Evolutionary conservation across 2,329 filamentous ascomycete species (phyloP).

Genomic region (Tricladium varicosporioides): DNA sequence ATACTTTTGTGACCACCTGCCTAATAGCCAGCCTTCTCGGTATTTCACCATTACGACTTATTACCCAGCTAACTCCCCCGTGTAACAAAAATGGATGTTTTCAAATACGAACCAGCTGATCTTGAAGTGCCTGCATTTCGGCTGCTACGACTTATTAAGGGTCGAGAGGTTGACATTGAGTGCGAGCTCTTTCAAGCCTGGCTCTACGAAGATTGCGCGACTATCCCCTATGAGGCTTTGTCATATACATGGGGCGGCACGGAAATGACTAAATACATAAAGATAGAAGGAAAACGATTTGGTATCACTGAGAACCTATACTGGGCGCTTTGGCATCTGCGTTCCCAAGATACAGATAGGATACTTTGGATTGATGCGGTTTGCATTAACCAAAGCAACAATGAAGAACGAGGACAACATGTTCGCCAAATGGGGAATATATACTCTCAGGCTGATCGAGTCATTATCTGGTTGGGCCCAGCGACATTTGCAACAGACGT

Average conservation of each 20-base stretch:
- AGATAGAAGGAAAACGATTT: slow-evolving; percentile 4
- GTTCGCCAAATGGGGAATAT: slow-evolving; percentile 25
- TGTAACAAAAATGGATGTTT: no score
- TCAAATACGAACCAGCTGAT: no score
- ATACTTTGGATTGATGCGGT: slow-evolving; percentile 6
- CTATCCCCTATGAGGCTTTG: slow-evolving; percentile 15
- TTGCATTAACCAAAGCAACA: slow-evolving; percentile 16
- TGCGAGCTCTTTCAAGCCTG: no score
- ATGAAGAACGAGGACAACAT: slow-evolving; percentile 20
- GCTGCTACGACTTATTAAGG: no score
- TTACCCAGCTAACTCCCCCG: no score
- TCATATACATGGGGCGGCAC: slow-evolving; percentile 19
- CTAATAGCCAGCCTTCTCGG: no score
- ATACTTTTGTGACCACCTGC: no score
- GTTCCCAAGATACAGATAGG: slow-evolving; percentile 2
- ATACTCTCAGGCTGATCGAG: slow-evolving; percentile 17
- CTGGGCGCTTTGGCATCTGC: slow-evolving; percentile 13
- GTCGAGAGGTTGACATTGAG: no score
- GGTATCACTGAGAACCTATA: slow-evolving; percentile 12
- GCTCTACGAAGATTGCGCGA: neutral
- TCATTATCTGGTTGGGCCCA: slow-evolving; percentile 16
- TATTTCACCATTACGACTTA: no score
- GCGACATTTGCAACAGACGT: slow-evolving; percentile 6
- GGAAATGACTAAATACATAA: slow-evolving; percentile 3
- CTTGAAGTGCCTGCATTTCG: no score